Evolutionary conservation across 2,329 filamentous ascomycete species (phyloP).

Genomic region (Malbranchea zuffiana): DNA sequence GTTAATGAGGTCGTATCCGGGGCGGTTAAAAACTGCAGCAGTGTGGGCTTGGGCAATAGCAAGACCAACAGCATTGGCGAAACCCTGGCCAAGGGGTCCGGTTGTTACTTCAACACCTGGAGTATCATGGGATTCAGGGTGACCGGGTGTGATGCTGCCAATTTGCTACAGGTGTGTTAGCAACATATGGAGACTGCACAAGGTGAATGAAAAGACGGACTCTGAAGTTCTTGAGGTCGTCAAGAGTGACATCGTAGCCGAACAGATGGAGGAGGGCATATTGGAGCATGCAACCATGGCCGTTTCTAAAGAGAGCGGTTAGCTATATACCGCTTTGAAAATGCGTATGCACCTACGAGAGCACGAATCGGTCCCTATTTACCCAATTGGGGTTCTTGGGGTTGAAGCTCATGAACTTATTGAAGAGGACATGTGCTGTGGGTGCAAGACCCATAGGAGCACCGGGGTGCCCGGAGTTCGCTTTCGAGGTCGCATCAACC

Average conservation of each 20-base stretch:
- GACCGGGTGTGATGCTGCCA: conserved; percentile 80
- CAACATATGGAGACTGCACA: conserved; percentile 1
- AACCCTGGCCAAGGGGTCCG: conserved; percentile 92
- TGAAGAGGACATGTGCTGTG: conserved; percentile 90
- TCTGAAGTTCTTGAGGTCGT: conserved; percentile 94
- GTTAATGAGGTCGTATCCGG: conserved; percentile 78
- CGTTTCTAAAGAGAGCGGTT: conserved; percentile 57
- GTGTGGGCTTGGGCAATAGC: conserved; percentile 93
- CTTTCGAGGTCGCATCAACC: conserved; percentile 93
- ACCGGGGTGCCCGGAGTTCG: conserved; percentile 97
- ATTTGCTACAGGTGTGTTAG: conserved; percentile 41
- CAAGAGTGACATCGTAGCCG: conserved; percentile 74
- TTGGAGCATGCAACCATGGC: conserved; percentile 98
- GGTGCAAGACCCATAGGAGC: conserved; percentile 97
- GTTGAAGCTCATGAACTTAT: conserved; percentile 99
- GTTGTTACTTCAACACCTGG: conserved; percentile 97
- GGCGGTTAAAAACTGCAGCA: conserved; percentile 90
- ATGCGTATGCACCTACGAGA: conserved; percentile 63
- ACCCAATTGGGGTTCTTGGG: conserved; percentile 96
- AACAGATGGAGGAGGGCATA: conserved; percentile 96
- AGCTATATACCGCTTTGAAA: neutral
- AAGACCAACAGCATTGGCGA: conserved; percentile 93
- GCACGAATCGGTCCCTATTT: conserved; percentile 96
- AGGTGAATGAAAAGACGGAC: conserved; percentile 45
- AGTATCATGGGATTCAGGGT: conserved; percentile 94